Evolutionary conservation across 106 monocot species (phyloP), one percentile per base, ranked within the genome.

Genomic region (Dioscorea dumetorum): DNA sequence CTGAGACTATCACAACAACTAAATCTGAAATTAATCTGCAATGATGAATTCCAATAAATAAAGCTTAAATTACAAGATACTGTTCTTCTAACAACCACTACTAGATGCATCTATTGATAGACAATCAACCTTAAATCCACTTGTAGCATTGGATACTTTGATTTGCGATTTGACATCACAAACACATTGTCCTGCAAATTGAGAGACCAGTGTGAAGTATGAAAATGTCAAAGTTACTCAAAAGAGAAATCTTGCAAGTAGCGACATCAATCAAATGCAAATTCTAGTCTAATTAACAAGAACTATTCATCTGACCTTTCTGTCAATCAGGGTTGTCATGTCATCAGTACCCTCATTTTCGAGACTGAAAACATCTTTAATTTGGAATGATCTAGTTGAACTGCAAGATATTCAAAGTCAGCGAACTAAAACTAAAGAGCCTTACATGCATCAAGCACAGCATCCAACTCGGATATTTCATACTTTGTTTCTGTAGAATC

Each of bases 1-100:
- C 97, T 53, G 97, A 99, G 83, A 99, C 92, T 77, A 99, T 92
- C n/a, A 99, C 87, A 72, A 99, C 84, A 31, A 92, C 89, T 57
- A 99, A 73, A 85, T 99, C 92, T 19, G 92, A 89, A 80, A 99
- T 99, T 62, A 99, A 87, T 80, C 97, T 97, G 88, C 59, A 74
- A 73, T 51, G 11, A 33, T 20, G 35, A 14, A 60, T 68, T 23
- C 41, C 50, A 17, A 21, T 56, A 56, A 60, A 49, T 33, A 28
- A 24, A 57, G 20, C 48, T 66, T 48, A 52, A 23, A 14, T 34
- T 24, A 67, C 23, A 4, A 52, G 50, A 41, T 41, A 41, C 5
- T 3, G 41, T 41, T 41, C 41, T 41, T 10, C 41, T 41, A 10
- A 41, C 41, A 41, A 41, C 41, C 2, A 41, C 2, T 41, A 41